These are phyloP conservation scores for Trapa incisa DNA, from an alignment of 345 rosid species.

Conservation along the genomic window DNA sequence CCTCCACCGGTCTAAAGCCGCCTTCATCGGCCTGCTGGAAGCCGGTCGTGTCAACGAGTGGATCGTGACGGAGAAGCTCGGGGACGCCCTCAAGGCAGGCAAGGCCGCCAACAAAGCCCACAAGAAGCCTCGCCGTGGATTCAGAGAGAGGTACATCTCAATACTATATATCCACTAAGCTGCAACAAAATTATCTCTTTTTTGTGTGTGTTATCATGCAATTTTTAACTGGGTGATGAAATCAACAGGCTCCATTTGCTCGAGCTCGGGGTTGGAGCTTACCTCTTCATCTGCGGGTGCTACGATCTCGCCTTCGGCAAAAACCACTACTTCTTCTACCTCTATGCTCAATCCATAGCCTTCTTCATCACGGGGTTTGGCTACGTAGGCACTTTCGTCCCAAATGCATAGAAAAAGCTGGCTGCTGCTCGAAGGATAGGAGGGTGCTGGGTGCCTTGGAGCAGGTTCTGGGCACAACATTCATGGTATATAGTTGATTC, in stretches of 20 bases:
- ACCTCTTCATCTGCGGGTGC: conserved; percentile 63
- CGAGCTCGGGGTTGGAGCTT: conserved; percentile 65
- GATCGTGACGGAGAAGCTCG: conserved; percentile 93
- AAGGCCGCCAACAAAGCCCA: conserved; percentile 36
- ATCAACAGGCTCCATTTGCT: conserved; percentile 46
- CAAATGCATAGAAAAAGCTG: conserved; percentile 18
- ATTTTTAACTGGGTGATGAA: too few species aligned
- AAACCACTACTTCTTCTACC: conserved; percentile 58
- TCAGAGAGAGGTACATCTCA: conserved; percentile 52
- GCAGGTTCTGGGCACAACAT: not conserved
- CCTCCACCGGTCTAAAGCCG: conserved; percentile 76
- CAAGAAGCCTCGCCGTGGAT: conserved; percentile 44
- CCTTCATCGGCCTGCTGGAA: conserved; percentile 78
- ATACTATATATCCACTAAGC: not conserved
- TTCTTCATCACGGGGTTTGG: conserved; percentile 75
- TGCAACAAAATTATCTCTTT: not conserved
- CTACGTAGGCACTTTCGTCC: conserved; percentile 50
- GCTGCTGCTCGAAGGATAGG: not conserved
- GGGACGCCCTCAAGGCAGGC: conserved; percentile 49
- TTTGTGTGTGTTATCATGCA: too few species aligned
- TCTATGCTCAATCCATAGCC: conserved; percentile 64
- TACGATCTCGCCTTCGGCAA: conserved; percentile 54
- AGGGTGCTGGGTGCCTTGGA: too few species aligned
- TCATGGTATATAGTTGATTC: not conserved
- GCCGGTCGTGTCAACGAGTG: conserved; percentile 88